Conservation (phyloP, 257 asterid genomes). For the Euphrasia confusa region DNA sequence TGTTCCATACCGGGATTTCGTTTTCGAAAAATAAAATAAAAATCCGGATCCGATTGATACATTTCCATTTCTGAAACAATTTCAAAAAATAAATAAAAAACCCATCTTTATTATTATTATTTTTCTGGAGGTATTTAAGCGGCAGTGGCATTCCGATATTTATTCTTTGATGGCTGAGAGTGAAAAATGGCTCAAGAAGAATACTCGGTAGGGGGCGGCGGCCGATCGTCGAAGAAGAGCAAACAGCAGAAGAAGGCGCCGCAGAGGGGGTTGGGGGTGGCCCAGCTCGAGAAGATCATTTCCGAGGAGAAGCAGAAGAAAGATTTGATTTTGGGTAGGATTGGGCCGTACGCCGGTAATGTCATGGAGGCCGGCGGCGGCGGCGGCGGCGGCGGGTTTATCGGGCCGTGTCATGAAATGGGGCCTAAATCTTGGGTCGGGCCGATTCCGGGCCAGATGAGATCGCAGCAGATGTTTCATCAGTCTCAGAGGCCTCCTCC, state of each 20-base stretch:
- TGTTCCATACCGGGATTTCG: constrained; percentile 27
- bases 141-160: background rate
- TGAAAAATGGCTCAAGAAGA: constrained; percentile 61
- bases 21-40: constrained; percentile 2
- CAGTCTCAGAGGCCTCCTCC: constrained; percentile 25
- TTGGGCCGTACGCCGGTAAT: background rate
- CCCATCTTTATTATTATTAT: background rate
- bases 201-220: constrained; percentile 24
- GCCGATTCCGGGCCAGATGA: constrained; percentile 33
- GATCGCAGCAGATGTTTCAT: constrained; percentile 38
- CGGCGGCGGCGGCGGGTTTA: no score
- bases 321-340: constrained; percentile 28
- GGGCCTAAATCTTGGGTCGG: constrained; percentile 42
- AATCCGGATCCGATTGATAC: constrained; percentile 32
- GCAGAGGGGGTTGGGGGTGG: constrained; percentile 92
- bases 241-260: constrained; percentile 71
- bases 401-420: constrained; percentile 9
- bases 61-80: constrained; percentile 25
- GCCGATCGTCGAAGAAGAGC: constrained; percentile 40
- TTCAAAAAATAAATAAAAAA: background rate
- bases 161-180: constrained; percentile 40
- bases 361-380: no score
- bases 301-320: constrained; percentile 63
- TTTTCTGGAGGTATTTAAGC: no score
- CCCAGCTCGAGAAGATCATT: constrained; percentile 85